A percentile compares a stretch with the other conserved stretches of the same genome.
These are phyloP conservation scores for Metschnikowia gelsemii DNA, from an alignment of 805 yeast genomes.

Conservation along the genomic window DNA sequence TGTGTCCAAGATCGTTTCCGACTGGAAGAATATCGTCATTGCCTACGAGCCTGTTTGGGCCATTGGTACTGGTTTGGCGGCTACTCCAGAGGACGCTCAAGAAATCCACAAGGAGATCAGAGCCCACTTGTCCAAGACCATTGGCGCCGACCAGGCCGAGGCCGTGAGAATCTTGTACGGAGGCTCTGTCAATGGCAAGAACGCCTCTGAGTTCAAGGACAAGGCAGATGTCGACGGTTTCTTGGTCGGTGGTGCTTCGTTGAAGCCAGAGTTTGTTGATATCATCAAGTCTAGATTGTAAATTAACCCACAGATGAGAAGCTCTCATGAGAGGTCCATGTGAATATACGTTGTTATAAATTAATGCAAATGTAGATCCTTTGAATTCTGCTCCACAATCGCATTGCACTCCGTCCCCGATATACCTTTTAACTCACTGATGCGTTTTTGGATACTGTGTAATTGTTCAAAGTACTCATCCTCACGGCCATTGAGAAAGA, in stretches of 20 bases:
- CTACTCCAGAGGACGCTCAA: slow-evolving; percentile 98
- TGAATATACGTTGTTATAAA: neutral
- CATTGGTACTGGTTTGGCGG: slow-evolving; percentile 98
- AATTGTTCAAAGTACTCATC: slow-evolving; percentile 11
- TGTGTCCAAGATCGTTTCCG: slow-evolving; percentile 72
- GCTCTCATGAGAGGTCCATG: neutral
- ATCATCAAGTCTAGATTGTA: slow-evolving; percentile 89
- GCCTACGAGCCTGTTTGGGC: slow-evolving; percentile 99
- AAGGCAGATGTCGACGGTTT: slow-evolving; percentile 95
- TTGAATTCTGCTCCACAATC: slow-evolving; percentile 3
- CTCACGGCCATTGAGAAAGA: slow-evolving; percentile 7
- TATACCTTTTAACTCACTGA: slow-evolving; percentile 7
- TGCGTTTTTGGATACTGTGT: slow-evolving; percentile 2
- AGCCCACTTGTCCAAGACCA: slow-evolving; percentile 70
- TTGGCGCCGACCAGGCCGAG: slow-evolving; percentile 77
- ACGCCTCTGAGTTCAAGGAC: slow-evolving; percentile 86
- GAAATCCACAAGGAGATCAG: slow-evolving; percentile 89
- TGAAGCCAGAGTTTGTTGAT: slow-evolving; percentile 96
- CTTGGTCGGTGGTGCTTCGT: slow-evolving; percentile 98
- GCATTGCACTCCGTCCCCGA: neutral
- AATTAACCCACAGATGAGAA: slow-evolving; percentile 11
- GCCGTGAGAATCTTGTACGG: slow-evolving; percentile 91
- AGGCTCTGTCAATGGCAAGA: slow-evolving; percentile 96
- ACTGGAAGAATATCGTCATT: slow-evolving; percentile 90
- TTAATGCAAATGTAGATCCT: slow-evolving; percentile 1